phyloP scores from a whole-genome alignment of 2,329 filamentous ascomycete genomes.

The Colletotrichum orchidophilum region DNA sequence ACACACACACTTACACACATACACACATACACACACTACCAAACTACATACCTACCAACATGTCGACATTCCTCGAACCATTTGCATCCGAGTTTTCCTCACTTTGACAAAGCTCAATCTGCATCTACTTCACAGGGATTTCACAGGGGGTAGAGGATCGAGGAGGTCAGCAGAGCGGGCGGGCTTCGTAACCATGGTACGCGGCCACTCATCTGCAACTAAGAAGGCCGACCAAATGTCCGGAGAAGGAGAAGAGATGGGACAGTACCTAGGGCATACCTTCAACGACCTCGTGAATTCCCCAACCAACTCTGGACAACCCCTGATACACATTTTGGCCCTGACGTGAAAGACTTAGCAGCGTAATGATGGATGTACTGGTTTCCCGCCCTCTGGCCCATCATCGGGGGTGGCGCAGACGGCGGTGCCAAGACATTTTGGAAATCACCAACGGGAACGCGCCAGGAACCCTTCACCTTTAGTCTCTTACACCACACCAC shows the following conservation, averaged over 20 bases:
- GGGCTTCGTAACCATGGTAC: constrained; percentile 13
- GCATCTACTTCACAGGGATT: background rate
- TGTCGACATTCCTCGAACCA: background rate
- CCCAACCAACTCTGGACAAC: background rate
- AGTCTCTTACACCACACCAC: background rate
- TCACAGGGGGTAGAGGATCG: background rate
- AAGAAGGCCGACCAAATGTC: background rate
- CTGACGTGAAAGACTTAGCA: background rate
- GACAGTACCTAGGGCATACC: background rate
- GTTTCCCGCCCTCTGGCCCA: background rate
- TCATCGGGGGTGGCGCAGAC: constrained; percentile 3
- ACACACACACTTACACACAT: background rate
- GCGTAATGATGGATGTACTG: background rate
- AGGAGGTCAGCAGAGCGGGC: background rate
- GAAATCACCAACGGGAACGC: constrained; percentile 15
- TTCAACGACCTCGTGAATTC: background rate
- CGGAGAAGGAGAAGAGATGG: background rate
- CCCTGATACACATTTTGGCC: background rate
- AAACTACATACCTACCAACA: too few relatives aligned
- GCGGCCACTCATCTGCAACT: background rate
- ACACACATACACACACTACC: too few relatives aligned
- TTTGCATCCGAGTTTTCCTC: background rate
- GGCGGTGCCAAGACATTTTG: constrained; percentile 19
- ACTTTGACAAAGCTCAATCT: background rate
- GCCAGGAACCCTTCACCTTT: background rate